phyloP scores from a whole-genome alignment of 768 basidiomycete genomes.

The Mycena pura region DNA sequence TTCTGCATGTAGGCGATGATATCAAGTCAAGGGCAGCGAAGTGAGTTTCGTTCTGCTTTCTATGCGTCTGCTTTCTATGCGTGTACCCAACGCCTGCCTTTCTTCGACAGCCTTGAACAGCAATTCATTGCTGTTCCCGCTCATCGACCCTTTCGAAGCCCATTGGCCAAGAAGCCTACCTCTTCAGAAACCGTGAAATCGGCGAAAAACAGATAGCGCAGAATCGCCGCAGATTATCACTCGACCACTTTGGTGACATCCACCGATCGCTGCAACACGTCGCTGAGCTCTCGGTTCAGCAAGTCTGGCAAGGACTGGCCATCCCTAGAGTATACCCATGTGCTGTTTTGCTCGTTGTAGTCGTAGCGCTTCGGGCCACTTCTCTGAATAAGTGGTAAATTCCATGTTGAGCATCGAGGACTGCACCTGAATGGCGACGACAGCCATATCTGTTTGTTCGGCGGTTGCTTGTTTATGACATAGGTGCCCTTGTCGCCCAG shows the following conservation, averaged over 20 bases:
- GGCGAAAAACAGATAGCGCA: not conserved
- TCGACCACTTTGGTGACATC: slow-evolving; percentile 22
- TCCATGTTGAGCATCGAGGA: not conserved
- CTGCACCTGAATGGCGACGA: slow-evolving; percentile 85
- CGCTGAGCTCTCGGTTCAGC: slow-evolving; percentile 73
- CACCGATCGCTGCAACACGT: slow-evolving; percentile 41
- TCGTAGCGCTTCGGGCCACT: slow-evolving; percentile 96
- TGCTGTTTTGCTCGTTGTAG: slow-evolving; percentile 58
- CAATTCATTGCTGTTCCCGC: too few relatives aligned
- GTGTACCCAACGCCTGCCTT: not conserved
- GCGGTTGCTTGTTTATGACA: slow-evolving; percentile 97
- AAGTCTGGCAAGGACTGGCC: slow-evolving; percentile 63
- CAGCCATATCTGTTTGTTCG: slow-evolving; percentile 97
- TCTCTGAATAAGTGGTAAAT: slow-evolving; percentile 6
- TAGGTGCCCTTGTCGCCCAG: slow-evolving; percentile 84
- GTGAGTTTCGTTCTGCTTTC: not conserved
- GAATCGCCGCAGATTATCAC: not conserved
- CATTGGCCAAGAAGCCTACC: not conserved
- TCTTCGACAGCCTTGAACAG: too few relatives aligned
- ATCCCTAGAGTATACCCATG: slow-evolving; percentile 84
- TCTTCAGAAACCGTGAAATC: not conserved
- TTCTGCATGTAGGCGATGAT: slow-evolving; percentile 7
- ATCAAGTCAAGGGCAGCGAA: slow-evolving; percentile 12
- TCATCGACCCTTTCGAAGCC: not conserved
- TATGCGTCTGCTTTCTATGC: not conserved